Base-by-base conservation (phyloP, 192 early-diverging fungal genomes). In the Coemansia sp. region DNA sequence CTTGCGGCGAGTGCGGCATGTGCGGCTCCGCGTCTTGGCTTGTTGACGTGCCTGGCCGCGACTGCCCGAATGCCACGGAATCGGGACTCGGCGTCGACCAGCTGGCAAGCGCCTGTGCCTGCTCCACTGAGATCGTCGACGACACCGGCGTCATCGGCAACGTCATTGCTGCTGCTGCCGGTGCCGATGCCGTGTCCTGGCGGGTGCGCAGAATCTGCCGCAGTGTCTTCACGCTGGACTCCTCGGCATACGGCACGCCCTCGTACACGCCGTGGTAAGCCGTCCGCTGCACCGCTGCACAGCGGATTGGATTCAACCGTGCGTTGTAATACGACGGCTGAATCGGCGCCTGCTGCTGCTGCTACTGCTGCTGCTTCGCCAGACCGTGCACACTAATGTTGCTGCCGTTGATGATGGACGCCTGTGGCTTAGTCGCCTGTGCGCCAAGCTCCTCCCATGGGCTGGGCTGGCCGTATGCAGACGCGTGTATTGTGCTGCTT, bases 291-390 rank as follows among this genome's bases (percentile, higher is more conserved):
- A 61, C 53, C 11, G 72, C 41, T 4, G 65, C 69, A 45, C 66
- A 63, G 20, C 50, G 72, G 17, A 75, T 64, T 13, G 78, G 78
- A 1, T 65, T 56, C 16, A 81, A 49, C 4, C 78, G 69, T 17
- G 78, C 67, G 54, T 81, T 81, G 59, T 81, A 81, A 64, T 59
- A 81, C 19, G 73, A 48, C 38, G 61, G 20, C 17, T 59, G 59
- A 22, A 63, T 59, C 12, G 68, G 44, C 49, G 61, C 43, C 37
- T 61, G 64, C 14, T 41, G 37, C 57, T 58, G 56, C 45, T 63
- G 55, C n/a, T n/a, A n/a, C 25, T 25, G 25, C 25, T 25, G 25
- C 25, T 25, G 25, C 25, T 25, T 25, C 25, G 25, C 25, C 25
- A 25, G 25, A 25, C 25, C 25, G 2, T 25, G 25, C 25, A 25